A percentile compares a stretch with the other conserved stretches of the same genome.
Conservation (phyloP, 2,329 filamentous ascomycete species). For the Pseudogymnoascus destructans region DNA sequence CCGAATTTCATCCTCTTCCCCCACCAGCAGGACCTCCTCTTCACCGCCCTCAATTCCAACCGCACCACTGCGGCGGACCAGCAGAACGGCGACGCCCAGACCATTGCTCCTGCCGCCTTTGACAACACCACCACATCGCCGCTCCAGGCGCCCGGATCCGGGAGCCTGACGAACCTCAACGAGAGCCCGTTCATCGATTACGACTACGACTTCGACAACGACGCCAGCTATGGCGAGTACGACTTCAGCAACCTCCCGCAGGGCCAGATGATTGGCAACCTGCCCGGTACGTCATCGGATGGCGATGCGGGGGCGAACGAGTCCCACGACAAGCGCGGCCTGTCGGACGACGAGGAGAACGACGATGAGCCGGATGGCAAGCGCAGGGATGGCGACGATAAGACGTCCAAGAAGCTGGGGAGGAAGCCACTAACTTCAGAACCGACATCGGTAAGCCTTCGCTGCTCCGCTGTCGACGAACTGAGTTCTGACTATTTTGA, state of each 20-base stretch:
- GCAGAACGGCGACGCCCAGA: slow-evolving; percentile 16
- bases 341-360: slow-evolving; percentile 52
- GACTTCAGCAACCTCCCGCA: slow-evolving; percentile 38
- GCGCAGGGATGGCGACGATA: slow-evolving; percentile 68
- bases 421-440: slow-evolving; percentile 92
- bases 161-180: slow-evolving; percentile 41
- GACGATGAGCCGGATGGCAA: slow-evolving; percentile 58
- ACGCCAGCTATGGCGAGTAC: slow-evolving; percentile 60
- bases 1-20: slow-evolving; percentile 58
- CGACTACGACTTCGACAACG: slow-evolving; percentile 61
- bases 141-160: slow-evolving; percentile 31
- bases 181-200: slow-evolving; percentile 79
- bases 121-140: slow-evolving; percentile 32
- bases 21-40: slow-evolving; percentile 63
- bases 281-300: slow-evolving; percentile 40
- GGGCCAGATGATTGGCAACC: slow-evolving; percentile 61
- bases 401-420: slow-evolving; percentile 86
- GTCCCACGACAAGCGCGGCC: slow-evolving; percentile 57
- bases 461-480: not conserved
- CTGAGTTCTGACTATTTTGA: slow-evolving; percentile 20
- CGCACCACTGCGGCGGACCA: slow-evolving; percentile 30
- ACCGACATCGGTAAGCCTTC: slow-evolving; percentile 75
- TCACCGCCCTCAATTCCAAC: slow-evolving; percentile 65
- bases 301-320: slow-evolving; percentile 33
- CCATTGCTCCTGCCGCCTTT: slow-evolving; percentile 24